Conservation (phyloP, 1,284 basidiomycete species). For the Austroboletus rostrupii region DNA sequence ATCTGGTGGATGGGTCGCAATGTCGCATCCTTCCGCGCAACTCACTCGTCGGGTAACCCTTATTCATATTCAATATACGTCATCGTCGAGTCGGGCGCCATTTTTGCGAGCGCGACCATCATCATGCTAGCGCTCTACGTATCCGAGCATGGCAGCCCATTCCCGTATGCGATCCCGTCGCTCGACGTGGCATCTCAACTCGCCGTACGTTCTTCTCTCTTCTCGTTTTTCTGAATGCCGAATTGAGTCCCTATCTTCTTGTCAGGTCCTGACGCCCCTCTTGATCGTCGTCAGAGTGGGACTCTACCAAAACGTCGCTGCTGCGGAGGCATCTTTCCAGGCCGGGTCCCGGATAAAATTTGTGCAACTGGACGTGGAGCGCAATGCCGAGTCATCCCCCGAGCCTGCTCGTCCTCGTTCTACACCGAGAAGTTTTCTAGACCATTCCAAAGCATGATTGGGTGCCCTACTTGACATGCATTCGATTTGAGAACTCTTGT, state of each 20-base stretch:
- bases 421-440: neutral
- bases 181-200: conserved; percentile 15
- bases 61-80: conserved; percentile 15
- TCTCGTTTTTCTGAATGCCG: neutral
- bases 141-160: conserved; percentile 10
- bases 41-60: conserved; percentile 8
- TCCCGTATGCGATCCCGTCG: conserved; percentile 15
- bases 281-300: conserved; percentile 17
- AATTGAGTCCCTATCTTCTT: neutral
- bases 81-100: conserved; percentile 15
- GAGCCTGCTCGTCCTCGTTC: neutral
- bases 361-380: neutral
- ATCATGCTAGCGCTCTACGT: conserved; percentile 14
- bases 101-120: conserved; percentile 15
- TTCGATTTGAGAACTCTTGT: neutral
- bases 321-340: neutral
- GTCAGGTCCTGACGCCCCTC: conserved; percentile 14
- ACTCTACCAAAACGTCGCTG: conserved; percentile 2
- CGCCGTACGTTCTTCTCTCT: conserved; percentile 6
- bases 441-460: too few species aligned
- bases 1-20: conserved; percentile 16
- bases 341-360: neutral
- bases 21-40: conserved; percentile 4
- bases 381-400: conserved; percentile 6
- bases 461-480: neutral